phyloP scores from a whole-genome alignment of 371 early-diverging fungal genomes.

The Lichtheimia ornata region DNA sequence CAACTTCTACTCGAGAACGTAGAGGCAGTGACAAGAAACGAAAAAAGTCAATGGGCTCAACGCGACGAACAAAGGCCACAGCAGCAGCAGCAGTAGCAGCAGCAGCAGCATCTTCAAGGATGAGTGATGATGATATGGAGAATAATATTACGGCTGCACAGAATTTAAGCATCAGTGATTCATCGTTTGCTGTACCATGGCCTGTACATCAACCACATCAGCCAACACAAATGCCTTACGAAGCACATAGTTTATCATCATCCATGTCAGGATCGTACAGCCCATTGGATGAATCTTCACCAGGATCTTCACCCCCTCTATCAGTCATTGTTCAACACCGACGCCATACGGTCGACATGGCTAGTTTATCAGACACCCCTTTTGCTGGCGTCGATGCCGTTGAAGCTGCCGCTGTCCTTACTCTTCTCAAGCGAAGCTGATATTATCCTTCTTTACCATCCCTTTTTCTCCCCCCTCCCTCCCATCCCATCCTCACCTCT shows the following conservation, averaged over 20 bases:
- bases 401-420: slow-evolving; percentile 47
- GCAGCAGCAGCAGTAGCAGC: not conserved
- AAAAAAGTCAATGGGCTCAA: not conserved
- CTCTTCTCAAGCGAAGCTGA: slow-evolving; percentile 41
- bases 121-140: slow-evolving; percentile 16
- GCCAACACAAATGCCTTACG: not conserved
- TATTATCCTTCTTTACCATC: not conserved
- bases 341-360: slow-evolving; percentile 8
- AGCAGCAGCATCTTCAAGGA: not conserved
- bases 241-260: slow-evolving; percentile 7
- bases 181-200: slow-evolving; percentile 11
- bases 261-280: slow-evolving; percentile 7
- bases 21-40: not conserved
- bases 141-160: slow-evolving; percentile 12
- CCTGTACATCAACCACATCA: not conserved
- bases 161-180: slow-evolving; percentile 11
- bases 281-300: slow-evolving; percentile 11
- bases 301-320: slow-evolving; percentile 10
- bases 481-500: not conserved
- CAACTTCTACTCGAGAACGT: not conserved
- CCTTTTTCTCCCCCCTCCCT: not conserved
- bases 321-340: slow-evolving; percentile 8
- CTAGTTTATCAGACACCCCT: slow-evolving; percentile 6
- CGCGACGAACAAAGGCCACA: not conserved
- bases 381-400: slow-evolving; percentile 42